Conservation (phyloP, 306 rosid species). For the Neltuma alba region DNA sequence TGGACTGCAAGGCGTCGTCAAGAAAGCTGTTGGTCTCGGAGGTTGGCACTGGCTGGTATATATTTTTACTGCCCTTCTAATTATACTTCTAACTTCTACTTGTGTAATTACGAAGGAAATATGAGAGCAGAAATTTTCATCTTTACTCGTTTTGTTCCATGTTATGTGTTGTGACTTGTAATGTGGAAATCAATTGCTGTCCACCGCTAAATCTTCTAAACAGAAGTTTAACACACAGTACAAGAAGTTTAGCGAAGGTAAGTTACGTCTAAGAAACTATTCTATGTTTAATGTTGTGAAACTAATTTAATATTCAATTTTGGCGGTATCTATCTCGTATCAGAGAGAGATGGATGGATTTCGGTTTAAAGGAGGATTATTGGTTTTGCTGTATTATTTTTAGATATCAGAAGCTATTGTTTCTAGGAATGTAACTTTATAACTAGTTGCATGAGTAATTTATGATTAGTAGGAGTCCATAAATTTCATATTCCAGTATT, state of each 20-base stretch:
- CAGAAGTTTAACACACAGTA: not conserved
- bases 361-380: too few relatives aligned
- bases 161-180: not conserved
- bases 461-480: not conserved
- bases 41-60: conserved; percentile 89
- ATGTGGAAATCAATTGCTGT: not conserved
- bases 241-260: not conserved
- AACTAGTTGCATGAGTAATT: not conserved
- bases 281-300: too few relatives aligned
- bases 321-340: too few relatives aligned
- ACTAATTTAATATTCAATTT: too few relatives aligned
- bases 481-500: too few relatives aligned
- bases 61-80: not conserved
- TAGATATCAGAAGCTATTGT: too few relatives aligned
- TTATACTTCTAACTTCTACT: not conserved
- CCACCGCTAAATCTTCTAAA: not conserved
- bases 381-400: too few relatives aligned
- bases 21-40: conserved; percentile 81
- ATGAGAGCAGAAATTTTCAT: not conserved
- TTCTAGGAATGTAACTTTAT: not conserved
- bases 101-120: not conserved
- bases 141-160: not conserved
- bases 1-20: conserved; percentile 80
- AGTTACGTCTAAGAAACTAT: too few relatives aligned
- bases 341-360: too few relatives aligned